These are phyloP conservation scores for Mortierella sp. DNA, from an alignment of 371 early-diverging fungal genomes.

Conservation along the genomic window DNA sequence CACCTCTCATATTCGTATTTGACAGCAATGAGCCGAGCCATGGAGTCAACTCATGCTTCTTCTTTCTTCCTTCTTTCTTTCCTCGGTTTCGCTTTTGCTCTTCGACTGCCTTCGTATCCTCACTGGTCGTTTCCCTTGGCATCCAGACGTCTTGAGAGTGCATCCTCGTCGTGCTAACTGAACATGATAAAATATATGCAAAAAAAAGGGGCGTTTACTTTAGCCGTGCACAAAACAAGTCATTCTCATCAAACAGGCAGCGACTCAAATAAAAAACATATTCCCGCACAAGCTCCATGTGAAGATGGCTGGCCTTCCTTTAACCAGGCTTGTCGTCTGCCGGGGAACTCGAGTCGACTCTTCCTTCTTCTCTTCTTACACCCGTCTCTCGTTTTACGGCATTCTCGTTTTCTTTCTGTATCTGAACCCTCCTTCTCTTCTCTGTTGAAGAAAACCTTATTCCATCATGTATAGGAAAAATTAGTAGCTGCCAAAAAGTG, in stretches of 20 bases:
- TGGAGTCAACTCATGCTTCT: not conserved
- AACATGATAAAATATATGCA: not conserved
- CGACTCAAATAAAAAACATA: not conserved
- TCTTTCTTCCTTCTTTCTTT: not conserved
- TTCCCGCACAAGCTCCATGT: not conserved
- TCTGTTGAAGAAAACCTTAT: not conserved
- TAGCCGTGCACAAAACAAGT: constrained; percentile 7
- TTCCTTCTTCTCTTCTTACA: not conserved
- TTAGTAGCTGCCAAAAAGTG: not conserved
- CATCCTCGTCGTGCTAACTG: not conserved
- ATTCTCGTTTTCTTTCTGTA: not conserved
- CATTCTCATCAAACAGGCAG: not conserved
- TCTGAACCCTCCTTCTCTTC: not conserved
- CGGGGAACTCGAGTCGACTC: not conserved
- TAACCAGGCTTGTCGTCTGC: not conserved
- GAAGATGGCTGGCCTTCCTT: not conserved
- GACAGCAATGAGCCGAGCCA: not conserved
- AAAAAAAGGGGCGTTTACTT: not conserved
- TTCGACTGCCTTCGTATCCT: no score
- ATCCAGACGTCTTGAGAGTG: not conserved
- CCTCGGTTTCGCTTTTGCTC: not conserved
- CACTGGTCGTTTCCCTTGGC: not conserved
- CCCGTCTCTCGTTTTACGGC: not conserved
- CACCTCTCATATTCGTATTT: not conserved
- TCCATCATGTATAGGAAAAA: not conserved